Evolutionary conservation across 2,329 filamentous ascomycete genomes (phyloP).

Genomic region (Colletotrichum sp.): DNA sequence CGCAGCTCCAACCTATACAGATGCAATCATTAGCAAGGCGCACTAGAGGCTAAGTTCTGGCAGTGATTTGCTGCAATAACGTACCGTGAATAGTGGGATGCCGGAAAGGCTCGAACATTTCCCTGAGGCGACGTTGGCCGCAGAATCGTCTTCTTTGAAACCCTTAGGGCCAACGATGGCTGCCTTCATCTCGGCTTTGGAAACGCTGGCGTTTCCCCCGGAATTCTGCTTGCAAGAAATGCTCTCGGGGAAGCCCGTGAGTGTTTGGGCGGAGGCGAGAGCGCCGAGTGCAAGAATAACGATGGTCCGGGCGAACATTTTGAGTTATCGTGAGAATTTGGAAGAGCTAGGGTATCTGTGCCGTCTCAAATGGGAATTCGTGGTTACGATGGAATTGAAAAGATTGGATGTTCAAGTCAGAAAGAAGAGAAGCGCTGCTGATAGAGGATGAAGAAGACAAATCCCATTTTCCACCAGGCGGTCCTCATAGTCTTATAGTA

Average conservation of each 20-base stretch:
- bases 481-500: neutral
- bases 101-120: neutral
- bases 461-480: neutral
- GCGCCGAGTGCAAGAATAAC: neutral
- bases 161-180: neutral
- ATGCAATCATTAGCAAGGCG: neutral
- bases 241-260: neutral
- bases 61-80: neutral
- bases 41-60: no score
- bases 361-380: neutral
- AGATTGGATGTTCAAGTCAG: neutral
- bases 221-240: neutral
- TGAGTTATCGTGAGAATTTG: neutral
- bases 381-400: neutral
- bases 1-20: neutral
- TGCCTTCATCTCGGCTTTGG: neutral
- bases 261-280: neutral
- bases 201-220: neutral
- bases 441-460: neutral
- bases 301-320: neutral
- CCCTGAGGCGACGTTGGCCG: neutral
- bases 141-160: neutral
- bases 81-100: neutral
- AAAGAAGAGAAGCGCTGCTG: neutral
- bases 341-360: neutral